Evolutionary conservation across 176 grass and related monocot species (phyloP), one percentile per base, ranked within the genome.

Genomic region (Triticum urartu): DNA sequence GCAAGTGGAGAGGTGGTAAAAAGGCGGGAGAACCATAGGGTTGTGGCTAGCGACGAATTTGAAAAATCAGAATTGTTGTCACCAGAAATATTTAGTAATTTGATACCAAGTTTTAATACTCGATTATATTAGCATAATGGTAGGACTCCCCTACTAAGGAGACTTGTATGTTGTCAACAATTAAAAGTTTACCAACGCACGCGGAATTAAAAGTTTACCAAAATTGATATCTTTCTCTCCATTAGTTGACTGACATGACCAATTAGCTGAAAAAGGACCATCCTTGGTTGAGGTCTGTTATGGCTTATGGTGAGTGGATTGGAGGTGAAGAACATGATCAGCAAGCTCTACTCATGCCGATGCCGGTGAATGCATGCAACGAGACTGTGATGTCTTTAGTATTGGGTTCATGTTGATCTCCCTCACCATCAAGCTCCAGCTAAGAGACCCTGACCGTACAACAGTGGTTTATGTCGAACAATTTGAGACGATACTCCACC

Each of bases 1-100:
- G 84, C 64, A 90, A 86, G 21, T 25, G 54, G 40, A 90, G 13
- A 72, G 17, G 45, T 86, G 84, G 79, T 87, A 75, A 81, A 15
- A 11, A 42, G 84, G 17, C 54, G 18, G 61, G 52, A 58, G 64
- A 58, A 42, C 43, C 65, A 56, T 83, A 82, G 84, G 79, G 65
- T 72, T 54, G 25, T 61, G 28, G 36, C 79, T 42, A 78, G 24
- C 25, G 25, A 18, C 66, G 48, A 72, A 68, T 50, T 67, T 84
- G 30, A n/a, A 61, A 76, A 34, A 63, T 74, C 47, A 76, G 45
- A 54, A 40, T 38, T 79, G 69, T 54, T 64, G 5, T 83, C 13
- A 42, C 21, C 28, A 26, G 45, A 78, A 17, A 63, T 69, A 21
- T 64, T 58, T 38, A 63, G 18, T 39, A 40, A 63, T 63, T 40